Evolutionary conservation across 768 basidiomycete genomes (phyloP).

Genomic region (Amylocystis lapponica): DNA sequence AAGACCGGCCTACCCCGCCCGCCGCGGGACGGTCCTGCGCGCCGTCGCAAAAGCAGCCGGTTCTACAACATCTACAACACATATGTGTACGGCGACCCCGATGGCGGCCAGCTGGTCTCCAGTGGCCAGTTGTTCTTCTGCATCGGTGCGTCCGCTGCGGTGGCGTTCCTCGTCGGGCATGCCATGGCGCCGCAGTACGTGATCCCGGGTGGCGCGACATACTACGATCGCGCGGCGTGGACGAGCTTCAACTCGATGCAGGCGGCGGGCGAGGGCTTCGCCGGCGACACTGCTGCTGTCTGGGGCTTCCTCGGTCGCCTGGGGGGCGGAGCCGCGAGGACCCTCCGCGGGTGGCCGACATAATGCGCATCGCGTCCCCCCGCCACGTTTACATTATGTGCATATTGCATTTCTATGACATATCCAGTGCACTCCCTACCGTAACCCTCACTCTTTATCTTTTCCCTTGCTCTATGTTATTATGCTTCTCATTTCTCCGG

Average conservation of each 20-base stretch:
- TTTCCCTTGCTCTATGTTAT: conserved; percentile 9
- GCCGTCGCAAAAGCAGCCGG: conserved; percentile 34
- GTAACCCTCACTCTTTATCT: neutral
- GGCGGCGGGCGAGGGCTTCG: conserved; percentile 65
- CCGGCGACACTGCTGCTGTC: conserved; percentile 47
- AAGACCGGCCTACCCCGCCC: conserved; percentile 28
- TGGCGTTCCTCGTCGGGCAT: conserved; percentile 56
- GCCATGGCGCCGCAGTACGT: conserved; percentile 50
- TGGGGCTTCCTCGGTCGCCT: conserved; percentile 70
- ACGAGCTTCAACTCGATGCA: conserved; percentile 70
- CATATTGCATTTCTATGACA: neutral
- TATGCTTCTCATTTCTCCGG: conserved; percentile 1
- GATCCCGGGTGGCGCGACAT: conserved; percentile 62
- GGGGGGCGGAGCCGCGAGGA: conserved; percentile 69
- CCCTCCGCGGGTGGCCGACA: conserved; percentile 75
- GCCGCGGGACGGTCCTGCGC: conserved; percentile 14
- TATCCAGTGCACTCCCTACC: neutral
- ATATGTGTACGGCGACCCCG: conserved; percentile 43
- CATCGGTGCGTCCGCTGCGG: conserved; percentile 56
- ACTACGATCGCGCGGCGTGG: conserved; percentile 78
- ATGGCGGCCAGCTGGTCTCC: conserved; percentile 25
- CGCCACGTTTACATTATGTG: conserved; percentile 13
- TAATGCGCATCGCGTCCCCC: conserved; percentile 23
- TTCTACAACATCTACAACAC: conserved; percentile 91
- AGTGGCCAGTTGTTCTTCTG: conserved; percentile 47